Evolutionary conservation across 2,329 filamentous ascomycete species (phyloP).

Genomic region (Pestalotiopsis sp.): DNA sequence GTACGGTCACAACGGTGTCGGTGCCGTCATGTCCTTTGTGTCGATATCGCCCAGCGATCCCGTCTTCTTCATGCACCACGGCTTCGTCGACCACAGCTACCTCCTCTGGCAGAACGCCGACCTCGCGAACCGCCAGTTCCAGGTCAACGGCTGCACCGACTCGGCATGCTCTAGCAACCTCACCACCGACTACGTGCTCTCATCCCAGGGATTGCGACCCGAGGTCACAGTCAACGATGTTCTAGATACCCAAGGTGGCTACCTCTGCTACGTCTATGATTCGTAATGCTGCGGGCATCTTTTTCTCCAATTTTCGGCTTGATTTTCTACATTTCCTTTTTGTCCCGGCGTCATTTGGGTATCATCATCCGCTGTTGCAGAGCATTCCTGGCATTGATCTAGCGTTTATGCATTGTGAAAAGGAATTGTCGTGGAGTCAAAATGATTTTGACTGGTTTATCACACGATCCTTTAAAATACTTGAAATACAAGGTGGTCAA

Average conservation of each 20-base stretch:
- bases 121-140: constrained; percentile 17
- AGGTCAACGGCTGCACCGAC: constrained; percentile 30
- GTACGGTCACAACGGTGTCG: constrained; percentile 39
- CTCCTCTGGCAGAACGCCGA: constrained; percentile 24
- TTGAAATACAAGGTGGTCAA: neutral
- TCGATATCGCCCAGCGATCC: constrained; percentile 37
- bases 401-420: neutral
- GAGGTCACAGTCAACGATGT: constrained; percentile 27
- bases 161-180: constrained; percentile 28
- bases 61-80: constrained; percentile 30
- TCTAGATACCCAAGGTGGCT: constrained; percentile 31
- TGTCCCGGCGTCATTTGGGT: neutral
- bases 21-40: constrained; percentile 38
- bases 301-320: neutral
- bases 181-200: constrained; percentile 28
- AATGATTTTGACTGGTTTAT: neutral
- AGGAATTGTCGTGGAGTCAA: neutral
- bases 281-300: constrained; percentile 20
- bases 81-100: constrained; percentile 25
- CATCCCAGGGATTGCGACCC: constrained; percentile 28
- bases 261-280: constrained; percentile 35
- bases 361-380: neutral
- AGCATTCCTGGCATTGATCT: neutral
- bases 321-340: neutral
- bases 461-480: neutral